Percentiles rank a stretch among this genome's conserved stretches.
These are phyloP conservation scores for Candida schatavii DNA, from an alignment of 805 yeast species.

Conservation along the genomic window DNA sequence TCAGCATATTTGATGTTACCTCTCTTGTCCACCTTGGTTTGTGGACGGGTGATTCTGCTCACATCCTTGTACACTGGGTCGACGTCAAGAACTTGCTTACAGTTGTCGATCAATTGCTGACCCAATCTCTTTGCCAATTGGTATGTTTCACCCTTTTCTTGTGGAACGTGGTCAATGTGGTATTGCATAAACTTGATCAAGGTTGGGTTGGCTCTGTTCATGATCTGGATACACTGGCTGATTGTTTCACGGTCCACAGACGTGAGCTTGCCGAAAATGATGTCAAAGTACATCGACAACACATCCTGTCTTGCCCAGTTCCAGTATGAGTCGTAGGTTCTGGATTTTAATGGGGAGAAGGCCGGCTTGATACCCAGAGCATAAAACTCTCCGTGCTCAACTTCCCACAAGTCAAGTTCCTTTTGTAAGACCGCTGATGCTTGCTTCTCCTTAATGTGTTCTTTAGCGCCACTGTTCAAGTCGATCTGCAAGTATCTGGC, in stretches of 20 bases:
- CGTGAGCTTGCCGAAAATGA: constrained; percentile 88
- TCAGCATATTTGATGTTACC: constrained; percentile 87
- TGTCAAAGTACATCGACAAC: constrained; percentile 88
- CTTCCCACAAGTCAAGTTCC: constrained; percentile 88
- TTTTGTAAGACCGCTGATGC: constrained; percentile 79
- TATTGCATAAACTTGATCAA: constrained; percentile 96
- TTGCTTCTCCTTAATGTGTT: constrained; percentile 77
- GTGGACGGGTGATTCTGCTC: constrained; percentile 91
- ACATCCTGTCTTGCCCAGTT: constrained; percentile 99
- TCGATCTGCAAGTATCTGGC: constrained; percentile 95
- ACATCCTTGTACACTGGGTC: constrained; percentile 97
- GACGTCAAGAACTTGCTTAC: constrained; percentile 75
- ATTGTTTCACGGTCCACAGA: constrained; percentile 95
- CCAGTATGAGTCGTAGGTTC: constrained; percentile 97
- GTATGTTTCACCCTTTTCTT: constrained; percentile 85
- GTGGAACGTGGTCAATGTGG: constrained; percentile 77
- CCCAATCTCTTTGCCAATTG: constrained; percentile 87
- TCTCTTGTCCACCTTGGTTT: constrained; percentile 80
- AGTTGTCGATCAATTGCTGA: constrained; percentile 90
- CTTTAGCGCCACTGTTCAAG: constrained; percentile 85
- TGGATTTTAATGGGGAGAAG: constrained; percentile 88
- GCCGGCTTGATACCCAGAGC: constrained; percentile 88
- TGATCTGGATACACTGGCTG: constrained; percentile 91
- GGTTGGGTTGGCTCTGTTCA: constrained; percentile 95
- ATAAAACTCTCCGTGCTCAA: constrained; percentile 84